Base-by-base conservation (phyloP, 2,329 filamentous ascomycete genomes). In the Orbilia brochopaga region DNA sequence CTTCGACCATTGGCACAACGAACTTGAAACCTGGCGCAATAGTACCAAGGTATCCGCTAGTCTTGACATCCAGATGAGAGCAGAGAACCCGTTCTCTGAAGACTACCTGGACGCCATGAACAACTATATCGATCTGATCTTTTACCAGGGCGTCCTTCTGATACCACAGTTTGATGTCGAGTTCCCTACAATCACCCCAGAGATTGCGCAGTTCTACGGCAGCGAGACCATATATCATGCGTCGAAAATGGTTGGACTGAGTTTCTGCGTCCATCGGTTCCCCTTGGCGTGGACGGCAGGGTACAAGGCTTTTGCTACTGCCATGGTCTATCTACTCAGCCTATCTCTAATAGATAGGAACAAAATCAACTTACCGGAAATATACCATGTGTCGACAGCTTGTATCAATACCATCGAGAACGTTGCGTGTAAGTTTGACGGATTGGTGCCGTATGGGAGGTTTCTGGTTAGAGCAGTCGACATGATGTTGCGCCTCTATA, bases 401-500 rank as follows among this genome's bases (percentile, higher is more conserved):
- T 72, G 67, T 30, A 72, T 72, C 27, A 72, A 72, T 57, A 55
- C 62, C 21, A 72, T 72, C 37, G 67, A 72, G 40, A 44, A 35
- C 2, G 37, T 72, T 51, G 55, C 60, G 19, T 50, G 50, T 15
- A 60, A 50, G 24, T 72, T 72, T 54, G 60, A 72, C n/a, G 67
- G 67, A n/a, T 57, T 72, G 55, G 23, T 17, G 13, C 52, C 50
- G 11, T 72, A 72, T 40, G 60, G 27, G 4, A 56, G 56, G 42
- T 61, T 72, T 57, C 37, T 72, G 32, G 60, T 72, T 8, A 51
- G 56, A 37, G 67, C 35, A 10, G 51, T 65, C 13, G 67, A 72
- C 52, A 72, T 72, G 67, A 72, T 72, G 67, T 23, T 72, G 40
- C 24, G 67, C 40, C 42, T 72, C 37, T 72, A 56, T 24, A 72